These are phyloP conservation scores for Carallia brachiata DNA, from an alignment of 345 rosid genomes.

Conservation along the genomic window DNA sequence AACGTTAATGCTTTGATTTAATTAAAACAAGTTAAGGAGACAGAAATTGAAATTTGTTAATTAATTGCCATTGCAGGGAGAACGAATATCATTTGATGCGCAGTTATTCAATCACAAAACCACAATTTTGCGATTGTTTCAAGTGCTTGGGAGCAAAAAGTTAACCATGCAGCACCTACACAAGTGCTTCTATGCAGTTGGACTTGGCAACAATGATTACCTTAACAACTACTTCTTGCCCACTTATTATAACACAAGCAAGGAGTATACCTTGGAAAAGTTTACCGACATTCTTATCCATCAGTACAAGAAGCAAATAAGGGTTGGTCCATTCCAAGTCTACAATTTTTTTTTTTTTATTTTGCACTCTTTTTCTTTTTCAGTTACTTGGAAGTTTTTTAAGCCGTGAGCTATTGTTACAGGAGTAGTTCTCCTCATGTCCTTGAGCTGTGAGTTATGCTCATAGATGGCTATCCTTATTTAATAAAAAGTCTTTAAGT, in stretches of 20 bases:
- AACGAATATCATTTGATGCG: slow-evolving; percentile 35
- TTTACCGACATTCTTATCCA: slow-evolving; percentile 20
- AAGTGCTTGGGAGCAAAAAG: neutral
- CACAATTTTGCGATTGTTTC: neutral
- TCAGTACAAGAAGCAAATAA: slow-evolving; percentile 26
- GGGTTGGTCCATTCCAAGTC: slow-evolving; percentile 4
- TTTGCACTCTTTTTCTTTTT: neutral
- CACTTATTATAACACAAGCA: slow-evolving; percentile 14
- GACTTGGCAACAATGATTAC: slow-evolving; percentile 41
- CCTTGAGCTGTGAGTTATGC: too few species aligned
- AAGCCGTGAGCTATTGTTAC: too few species aligned
- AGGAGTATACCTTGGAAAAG: slow-evolving; percentile 15
- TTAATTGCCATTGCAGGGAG: slow-evolving; percentile 39
- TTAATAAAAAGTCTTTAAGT: too few species aligned
- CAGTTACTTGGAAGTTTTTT: too few species aligned
- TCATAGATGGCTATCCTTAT: too few species aligned
- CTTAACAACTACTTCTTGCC: slow-evolving; percentile 39
- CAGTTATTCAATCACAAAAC: slow-evolving; percentile 36
- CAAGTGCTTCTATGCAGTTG: slow-evolving; percentile 32
- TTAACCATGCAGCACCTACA: slow-evolving; percentile 16
- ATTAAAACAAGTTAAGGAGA: too few species aligned
- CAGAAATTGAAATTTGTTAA: too few species aligned
- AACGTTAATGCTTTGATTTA: too few species aligned
- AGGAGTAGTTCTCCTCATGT: too few species aligned
- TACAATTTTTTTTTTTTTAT: neutral